Conservation (phyloP, 345 rosid species). For the Barbarea vulgaris region DNA sequence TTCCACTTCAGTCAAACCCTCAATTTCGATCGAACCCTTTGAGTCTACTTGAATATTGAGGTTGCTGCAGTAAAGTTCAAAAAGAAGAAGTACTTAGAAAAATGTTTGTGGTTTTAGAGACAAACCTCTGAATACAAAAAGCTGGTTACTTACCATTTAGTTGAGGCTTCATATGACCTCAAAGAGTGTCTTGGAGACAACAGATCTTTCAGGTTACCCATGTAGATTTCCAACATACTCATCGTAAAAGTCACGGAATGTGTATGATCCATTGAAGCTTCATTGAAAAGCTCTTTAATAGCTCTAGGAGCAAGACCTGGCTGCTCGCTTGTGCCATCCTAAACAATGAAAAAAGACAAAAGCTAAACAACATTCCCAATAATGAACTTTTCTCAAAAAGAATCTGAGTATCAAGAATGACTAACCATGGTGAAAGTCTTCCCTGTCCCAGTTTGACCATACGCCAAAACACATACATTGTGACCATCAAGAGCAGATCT, state of each 20-base stretch:
- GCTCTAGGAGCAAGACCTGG: constrained; percentile 83
- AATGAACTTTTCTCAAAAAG: neutral
- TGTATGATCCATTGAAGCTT: constrained; percentile 50
- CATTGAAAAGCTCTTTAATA: constrained; percentile 64
- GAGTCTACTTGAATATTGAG: constrained; percentile 90
- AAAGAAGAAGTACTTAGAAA: constrained; percentile 27
- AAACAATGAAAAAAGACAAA: constrained; percentile 1
- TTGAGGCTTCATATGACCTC: constrained; percentile 47
- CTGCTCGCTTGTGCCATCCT: constrained; percentile 75
- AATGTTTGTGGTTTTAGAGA: neutral
- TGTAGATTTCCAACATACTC: constrained; percentile 96
- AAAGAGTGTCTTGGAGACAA: constrained; percentile 60
- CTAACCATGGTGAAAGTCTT: constrained; percentile 93
- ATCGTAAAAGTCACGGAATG: constrained; percentile 63
- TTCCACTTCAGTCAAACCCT: constrained; percentile 77
- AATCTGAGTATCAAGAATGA: constrained; percentile 16
- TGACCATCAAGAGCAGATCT: constrained; percentile 93
- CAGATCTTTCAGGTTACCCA: constrained; percentile 81
- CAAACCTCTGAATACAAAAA: neutral
- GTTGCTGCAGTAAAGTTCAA: constrained; percentile 57
- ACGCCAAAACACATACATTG: constrained; percentile 87
- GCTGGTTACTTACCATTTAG: constrained; percentile 52
- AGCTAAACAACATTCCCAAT: neutral
- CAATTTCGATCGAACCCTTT: constrained; percentile 79
- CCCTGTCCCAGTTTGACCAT: constrained; percentile 95